Percentiles rank a stretch among this genome's conserved stretches.
Evolutionary conservation across 345 rosid genomes (phyloP).

Genomic region (Linum lewisii): DNA sequence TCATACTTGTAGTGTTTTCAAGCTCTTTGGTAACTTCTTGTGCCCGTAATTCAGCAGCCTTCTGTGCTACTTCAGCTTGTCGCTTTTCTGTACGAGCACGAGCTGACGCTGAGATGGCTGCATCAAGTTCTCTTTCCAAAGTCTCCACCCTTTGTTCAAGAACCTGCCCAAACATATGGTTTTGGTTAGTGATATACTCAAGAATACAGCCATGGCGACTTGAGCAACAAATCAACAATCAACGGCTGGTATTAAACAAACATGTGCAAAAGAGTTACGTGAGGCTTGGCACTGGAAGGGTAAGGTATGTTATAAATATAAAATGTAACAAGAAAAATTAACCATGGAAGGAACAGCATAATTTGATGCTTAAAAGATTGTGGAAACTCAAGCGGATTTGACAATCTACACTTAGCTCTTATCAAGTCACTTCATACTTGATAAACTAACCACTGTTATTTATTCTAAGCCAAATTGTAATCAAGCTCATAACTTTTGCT

Average conservation of each 20-base stretch:
- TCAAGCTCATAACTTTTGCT: not conserved
- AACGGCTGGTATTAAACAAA: not conserved
- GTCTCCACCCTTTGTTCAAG: constrained; percentile 97
- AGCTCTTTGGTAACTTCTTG: constrained; percentile 79
- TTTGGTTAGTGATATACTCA: not conserved
- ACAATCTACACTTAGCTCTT: not conserved
- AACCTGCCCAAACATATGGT: constrained; percentile 31
- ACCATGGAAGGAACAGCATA: not conserved
- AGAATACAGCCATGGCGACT: not conserved
- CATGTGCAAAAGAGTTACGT: no score
- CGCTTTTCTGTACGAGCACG: constrained; percentile 88
- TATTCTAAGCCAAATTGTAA: not conserved
- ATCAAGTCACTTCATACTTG: not conserved
- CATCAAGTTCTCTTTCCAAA: constrained; percentile 89
- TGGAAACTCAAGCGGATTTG: not conserved
- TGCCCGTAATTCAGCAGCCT: constrained; percentile 70
- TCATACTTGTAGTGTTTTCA: constrained; percentile 86
- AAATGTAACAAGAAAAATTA: no score
- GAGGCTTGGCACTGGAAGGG: no score
- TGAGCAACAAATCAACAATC: not conserved
- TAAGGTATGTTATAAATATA: no score
- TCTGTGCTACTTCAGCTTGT: constrained; percentile 85
- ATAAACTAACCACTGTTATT: not conserved
- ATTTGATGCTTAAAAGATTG: not conserved
- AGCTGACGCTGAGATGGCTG: constrained; percentile 92